Percentiles rank a stretch among this genome's conserved stretches.
phyloP scores from a whole-genome alignment of 768 basidiomycete genomes.

The Vishniacozyma victoriae region DNA sequence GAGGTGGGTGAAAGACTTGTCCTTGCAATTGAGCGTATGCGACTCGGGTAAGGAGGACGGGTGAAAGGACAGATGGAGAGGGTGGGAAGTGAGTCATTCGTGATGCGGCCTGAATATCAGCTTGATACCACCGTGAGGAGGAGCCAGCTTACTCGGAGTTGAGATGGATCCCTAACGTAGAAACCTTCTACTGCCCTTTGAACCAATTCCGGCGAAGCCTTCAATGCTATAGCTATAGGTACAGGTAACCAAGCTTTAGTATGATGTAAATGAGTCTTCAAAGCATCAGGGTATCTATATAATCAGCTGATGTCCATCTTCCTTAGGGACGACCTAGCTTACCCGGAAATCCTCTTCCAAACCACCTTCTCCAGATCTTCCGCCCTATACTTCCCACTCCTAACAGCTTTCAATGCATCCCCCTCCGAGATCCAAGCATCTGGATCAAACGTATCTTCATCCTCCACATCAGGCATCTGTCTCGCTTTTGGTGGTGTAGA shows the following conservation, averaged over 20 bases:
- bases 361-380: conserved; percentile 60
- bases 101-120: conserved; percentile 61
- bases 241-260: conserved; percentile 73
- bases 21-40: conserved; percentile 89
- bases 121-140: too few relatives aligned
- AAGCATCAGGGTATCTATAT: conserved; percentile 63
- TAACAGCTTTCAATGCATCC: conserved; percentile 33
- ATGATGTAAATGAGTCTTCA: conserved; percentile 62
- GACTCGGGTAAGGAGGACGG: conserved; percentile 74
- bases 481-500: conserved; percentile 55
- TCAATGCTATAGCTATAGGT: conserved; percentile 70
- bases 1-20: conserved; percentile 88
- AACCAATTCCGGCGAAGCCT: conserved; percentile 60
- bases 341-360: conserved; percentile 68
- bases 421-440: conserved; percentile 31
- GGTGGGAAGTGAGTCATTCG: conserved; percentile 88
- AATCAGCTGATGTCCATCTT: neutral
- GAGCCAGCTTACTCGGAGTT: conserved; percentile 80
- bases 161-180: conserved; percentile 87
- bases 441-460: conserved; percentile 17
- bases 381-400: conserved; percentile 57
- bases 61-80: conserved; percentile 55
- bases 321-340: conserved; percentile 16
- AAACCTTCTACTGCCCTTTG: conserved; percentile 87
- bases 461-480: conserved; percentile 11